Conservation (phyloP, 2,329 filamentous ascomycete species). For the Sphaerulina populicola region DNA sequence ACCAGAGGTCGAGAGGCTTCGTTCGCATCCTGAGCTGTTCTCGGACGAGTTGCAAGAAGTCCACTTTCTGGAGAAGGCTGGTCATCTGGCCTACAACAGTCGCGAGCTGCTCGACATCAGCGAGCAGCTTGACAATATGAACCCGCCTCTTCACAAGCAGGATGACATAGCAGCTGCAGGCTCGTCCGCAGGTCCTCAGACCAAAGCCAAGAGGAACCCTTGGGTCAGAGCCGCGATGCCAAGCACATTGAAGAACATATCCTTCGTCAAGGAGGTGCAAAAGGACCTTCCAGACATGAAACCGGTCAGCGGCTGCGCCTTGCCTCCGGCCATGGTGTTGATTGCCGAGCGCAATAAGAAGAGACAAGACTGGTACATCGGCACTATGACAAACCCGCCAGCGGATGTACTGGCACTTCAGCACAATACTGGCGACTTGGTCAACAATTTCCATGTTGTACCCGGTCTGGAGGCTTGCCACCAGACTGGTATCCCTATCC, state of each 20-base stretch:
- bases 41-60: not conserved
- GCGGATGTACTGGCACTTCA: not conserved
- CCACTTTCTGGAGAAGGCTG: conserved; percentile 5
- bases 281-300: conserved; percentile 4
- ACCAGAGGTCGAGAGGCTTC: conserved; percentile 8
- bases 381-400: not conserved
- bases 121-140: not conserved
- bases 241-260: not conserved
- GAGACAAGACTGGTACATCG: not conserved
- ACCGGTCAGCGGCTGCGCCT: not conserved
- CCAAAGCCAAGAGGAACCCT: not conserved
- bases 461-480: not conserved
- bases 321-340: conserved; percentile 6
- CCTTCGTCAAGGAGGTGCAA: not conserved
- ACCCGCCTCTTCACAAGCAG: not conserved
- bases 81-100: not conserved
- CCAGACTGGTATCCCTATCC: too few species aligned
- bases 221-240: conserved; percentile 3
- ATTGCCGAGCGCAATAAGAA: conserved; percentile 8
- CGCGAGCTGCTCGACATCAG: conserved; percentile 5
- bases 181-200: not conserved
- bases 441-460: not conserved
- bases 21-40: conserved; percentile 10
- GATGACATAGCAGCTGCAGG: not conserved
- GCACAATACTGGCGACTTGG: not conserved